phyloP scores from a whole-genome alignment of 2,329 filamentous ascomycete species.

The Sporothrix curviconia region DNA sequence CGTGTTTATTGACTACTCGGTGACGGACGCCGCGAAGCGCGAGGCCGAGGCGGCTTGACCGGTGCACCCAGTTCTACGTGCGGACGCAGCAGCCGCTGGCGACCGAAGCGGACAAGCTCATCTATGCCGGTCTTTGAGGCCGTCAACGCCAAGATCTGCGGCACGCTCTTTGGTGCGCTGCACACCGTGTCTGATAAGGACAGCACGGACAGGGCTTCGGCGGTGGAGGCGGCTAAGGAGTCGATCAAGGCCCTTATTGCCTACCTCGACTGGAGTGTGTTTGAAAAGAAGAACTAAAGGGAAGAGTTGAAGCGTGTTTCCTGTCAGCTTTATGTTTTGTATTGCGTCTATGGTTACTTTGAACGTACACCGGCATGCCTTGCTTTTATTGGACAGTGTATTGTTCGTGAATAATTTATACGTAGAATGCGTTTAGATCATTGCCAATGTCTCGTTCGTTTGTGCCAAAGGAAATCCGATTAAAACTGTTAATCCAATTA shows the following conservation, averaged over 20 bases:
- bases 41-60: constrained; percentile 6
- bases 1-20: constrained; percentile 7
- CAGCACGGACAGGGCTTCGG: not conserved
- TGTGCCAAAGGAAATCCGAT: too few relatives aligned
- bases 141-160: constrained; percentile 10
- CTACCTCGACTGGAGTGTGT: constrained; percentile 18
- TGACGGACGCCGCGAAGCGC: not conserved
- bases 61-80: constrained; percentile 13
- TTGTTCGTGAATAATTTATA: too few relatives aligned
- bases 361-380: too few relatives aligned
- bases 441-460: too few relatives aligned
- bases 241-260: constrained; percentile 9
- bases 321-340: not conserved
- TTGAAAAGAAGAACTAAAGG: constrained; percentile 1
- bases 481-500: too few relatives aligned
- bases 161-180: constrained; percentile 8
- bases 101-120: constrained; percentile 3
- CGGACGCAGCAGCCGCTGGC: not conserved
- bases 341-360: too few relatives aligned
- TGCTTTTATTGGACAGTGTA: too few relatives aligned
- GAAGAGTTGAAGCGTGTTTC: too few relatives aligned
- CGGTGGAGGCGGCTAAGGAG: not conserved
- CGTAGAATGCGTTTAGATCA: too few relatives aligned
- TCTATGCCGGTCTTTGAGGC: constrained; percentile 14
- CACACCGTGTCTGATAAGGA: not conserved